Percentiles rank a stretch among this genome's conserved stretches.
Conservation (phyloP, 2,329 filamentous ascomycete species). For the Plectosphaerella cucumerina region DNA sequence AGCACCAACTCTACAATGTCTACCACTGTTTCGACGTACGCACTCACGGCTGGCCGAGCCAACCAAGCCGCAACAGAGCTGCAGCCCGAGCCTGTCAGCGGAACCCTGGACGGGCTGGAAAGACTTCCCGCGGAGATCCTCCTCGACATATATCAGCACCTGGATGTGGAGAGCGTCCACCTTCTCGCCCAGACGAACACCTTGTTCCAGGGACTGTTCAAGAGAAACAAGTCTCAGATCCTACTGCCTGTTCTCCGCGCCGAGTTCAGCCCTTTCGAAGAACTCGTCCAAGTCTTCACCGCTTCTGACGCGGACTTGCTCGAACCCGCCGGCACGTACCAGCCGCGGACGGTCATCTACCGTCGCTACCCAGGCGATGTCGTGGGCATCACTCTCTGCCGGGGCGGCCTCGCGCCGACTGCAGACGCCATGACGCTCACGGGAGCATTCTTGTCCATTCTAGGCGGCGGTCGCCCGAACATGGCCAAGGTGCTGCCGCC, state of each 20-base stretch:
- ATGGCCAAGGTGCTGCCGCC: not conserved
- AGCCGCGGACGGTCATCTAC: constrained; percentile 33
- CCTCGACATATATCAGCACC: constrained; percentile 40
- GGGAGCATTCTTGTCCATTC: not conserved
- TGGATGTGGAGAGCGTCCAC: constrained; percentile 37
- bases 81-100: not conserved
- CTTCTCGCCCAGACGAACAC: constrained; percentile 32
- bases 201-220: constrained; percentile 35
- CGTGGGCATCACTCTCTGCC: constrained; percentile 16
- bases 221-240: constrained; percentile 33
- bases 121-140: constrained; percentile 42
- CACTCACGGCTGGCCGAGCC: not conserved
- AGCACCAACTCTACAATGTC: too few species aligned
- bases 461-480: not conserved
- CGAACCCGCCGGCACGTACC: constrained; percentile 26
- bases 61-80: not conserved
- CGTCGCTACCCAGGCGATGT: constrained; percentile 28
- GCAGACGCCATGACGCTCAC: not conserved
- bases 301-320: constrained; percentile 32
- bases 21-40: not conserved
- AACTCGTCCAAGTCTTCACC: constrained; percentile 42
- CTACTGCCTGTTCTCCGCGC: constrained; percentile 35
- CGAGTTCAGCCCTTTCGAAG: constrained; percentile 40
- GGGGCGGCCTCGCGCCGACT: constrained; percentile 1
- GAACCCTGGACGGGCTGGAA: constrained; percentile 16